Evolutionary conservation across 805 yeast species (phyloP).

Genomic region (Cyberlindnera euphorbiiphila): DNA sequence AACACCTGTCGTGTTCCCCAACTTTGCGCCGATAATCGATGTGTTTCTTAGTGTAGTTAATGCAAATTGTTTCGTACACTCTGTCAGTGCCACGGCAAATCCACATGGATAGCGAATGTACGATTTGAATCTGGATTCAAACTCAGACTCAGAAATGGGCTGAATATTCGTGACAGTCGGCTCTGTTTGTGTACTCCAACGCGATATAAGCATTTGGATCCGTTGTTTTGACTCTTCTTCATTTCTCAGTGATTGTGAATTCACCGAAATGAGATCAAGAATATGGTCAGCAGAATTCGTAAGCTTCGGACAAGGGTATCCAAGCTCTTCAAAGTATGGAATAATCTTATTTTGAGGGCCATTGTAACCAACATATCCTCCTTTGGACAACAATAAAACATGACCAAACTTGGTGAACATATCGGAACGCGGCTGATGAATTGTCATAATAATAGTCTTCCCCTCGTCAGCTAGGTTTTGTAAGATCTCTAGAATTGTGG

Average conservation of each 20-base stretch:
- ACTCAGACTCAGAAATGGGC: conserved; percentile 13
- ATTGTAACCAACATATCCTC: conserved; percentile 71
- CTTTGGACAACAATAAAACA: conserved; percentile 68
- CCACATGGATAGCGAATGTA: conserved; percentile 20
- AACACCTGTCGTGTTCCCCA: conserved; percentile 62
- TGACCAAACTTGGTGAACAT: conserved; percentile 65
- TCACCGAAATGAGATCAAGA: conserved; percentile 61
- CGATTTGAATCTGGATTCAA: conserved; percentile 11
- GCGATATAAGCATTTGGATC: conserved; percentile 12
- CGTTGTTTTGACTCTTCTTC: conserved; percentile 19
- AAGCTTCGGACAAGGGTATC: conserved; percentile 53
- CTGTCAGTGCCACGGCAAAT: conserved; percentile 19
- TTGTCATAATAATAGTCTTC: conserved; percentile 69
- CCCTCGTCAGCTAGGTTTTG: conserved; percentile 55
- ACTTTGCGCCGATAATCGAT: conserved; percentile 59
- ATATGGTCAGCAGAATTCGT: conserved; percentile 75
- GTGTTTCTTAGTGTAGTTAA: conserved; percentile 39
- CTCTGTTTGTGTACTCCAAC: conserved; percentile 15
- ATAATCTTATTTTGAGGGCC: conserved; percentile 51
- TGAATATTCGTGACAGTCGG: neutral
- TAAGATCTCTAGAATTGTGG: conserved; percentile 61
- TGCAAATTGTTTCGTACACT: conserved; percentile 22
- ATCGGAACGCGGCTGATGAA: conserved; percentile 83
- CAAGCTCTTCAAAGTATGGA: conserved; percentile 45
- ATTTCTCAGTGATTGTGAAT: conserved; percentile 18